These are phyloP conservation scores for Volvariella surrecta DNA, from an alignment of 1,284 basidiomycete species.

Conservation along the genomic window DNA sequence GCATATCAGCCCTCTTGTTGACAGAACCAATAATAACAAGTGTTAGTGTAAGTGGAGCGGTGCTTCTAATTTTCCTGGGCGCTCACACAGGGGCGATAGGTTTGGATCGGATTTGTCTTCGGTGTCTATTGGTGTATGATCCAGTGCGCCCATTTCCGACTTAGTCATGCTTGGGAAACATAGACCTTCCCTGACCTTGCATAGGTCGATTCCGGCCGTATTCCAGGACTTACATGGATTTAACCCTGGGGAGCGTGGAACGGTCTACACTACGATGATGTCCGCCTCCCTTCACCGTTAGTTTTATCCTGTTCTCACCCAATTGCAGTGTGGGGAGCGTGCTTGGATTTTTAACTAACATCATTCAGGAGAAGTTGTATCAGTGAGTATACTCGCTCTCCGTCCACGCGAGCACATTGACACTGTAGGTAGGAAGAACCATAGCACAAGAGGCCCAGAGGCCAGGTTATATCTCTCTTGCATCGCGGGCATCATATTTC, in stretches of 20 bases:
- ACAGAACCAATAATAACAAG: constrained; percentile 73
- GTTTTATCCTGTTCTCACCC: background rate
- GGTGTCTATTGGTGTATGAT: constrained; percentile 68
- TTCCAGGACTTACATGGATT: constrained; percentile 55
- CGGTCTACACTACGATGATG: constrained; percentile 47
- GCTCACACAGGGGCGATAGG: constrained; percentile 23
- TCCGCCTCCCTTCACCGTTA: constrained; percentile 17
- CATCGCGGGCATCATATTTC: constrained; percentile 47
- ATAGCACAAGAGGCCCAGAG: constrained; percentile 47
- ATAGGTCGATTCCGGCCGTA: constrained; percentile 48
- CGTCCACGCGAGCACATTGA: constrained; percentile 4
- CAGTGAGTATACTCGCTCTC: constrained; percentile 10
- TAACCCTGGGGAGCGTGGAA: constrained; percentile 48
- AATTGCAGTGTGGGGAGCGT: constrained; percentile 44
- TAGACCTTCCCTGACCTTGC: background rate
- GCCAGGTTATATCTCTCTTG: constrained; percentile 59
- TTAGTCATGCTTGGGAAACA: background rate
- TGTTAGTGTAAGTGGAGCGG: constrained; percentile 48
- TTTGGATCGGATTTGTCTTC: constrained; percentile 76
- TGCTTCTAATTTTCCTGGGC: background rate
- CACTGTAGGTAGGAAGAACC: constrained; percentile 30
- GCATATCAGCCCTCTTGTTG: constrained; percentile 42
- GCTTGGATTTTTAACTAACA: constrained; percentile 43
- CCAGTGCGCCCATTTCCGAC: constrained; percentile 31
- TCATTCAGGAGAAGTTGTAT: constrained; percentile 43